Evolutionary conservation across 208 protist genomes (phyloP), one percentile per base, ranked within the genome.

Genomic region (Paratrypanosoma confusum): DNA sequence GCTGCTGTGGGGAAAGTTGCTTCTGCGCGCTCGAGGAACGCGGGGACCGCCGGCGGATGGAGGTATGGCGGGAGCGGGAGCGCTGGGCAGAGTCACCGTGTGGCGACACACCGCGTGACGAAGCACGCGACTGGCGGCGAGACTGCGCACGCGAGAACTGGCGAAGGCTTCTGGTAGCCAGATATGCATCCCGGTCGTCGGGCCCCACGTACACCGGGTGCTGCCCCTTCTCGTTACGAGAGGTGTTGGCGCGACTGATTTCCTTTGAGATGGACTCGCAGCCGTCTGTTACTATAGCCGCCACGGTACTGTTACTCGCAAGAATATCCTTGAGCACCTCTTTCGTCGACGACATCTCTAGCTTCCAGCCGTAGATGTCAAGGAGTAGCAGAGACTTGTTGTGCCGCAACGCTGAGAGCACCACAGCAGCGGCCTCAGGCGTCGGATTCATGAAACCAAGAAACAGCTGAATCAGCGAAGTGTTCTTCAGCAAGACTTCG

Each of bases 391-490:
- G 55, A 3, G 62, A 75, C 47, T 54, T 51, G 61, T 88, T 92
- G 5, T 57, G 43, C 10, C 41, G 39, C 6, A 92, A 57, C 4
- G 73, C 60, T 3, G 46, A 40, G 24, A 92, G 70, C 23, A 89
- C 76, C 20, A 50, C 17, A 17, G 48, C 68, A 0, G 75, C 65
- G 6, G 57, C 57, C n/a, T 81, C 68, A 13, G 79, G 60, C 16
- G 56, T 65, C 4, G 83, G 76, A 31, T 70, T 81, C 83, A 92
- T 92, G 63, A 80, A 89, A 41, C 83, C 83, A n/a, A 92, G 73
- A 45, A 89, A 92, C 32, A 92, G 76, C 59, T 92, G 83, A 49
- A 86, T 86, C 24, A 92, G 67, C 1, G 79, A 89, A 16, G 65
- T 74, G 54, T 92, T 92, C 17, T 40, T 39, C 3, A 39, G 29